Conservation (phyloP, 202 grass and related monocot species). For the Musa balbisiana region DNA sequence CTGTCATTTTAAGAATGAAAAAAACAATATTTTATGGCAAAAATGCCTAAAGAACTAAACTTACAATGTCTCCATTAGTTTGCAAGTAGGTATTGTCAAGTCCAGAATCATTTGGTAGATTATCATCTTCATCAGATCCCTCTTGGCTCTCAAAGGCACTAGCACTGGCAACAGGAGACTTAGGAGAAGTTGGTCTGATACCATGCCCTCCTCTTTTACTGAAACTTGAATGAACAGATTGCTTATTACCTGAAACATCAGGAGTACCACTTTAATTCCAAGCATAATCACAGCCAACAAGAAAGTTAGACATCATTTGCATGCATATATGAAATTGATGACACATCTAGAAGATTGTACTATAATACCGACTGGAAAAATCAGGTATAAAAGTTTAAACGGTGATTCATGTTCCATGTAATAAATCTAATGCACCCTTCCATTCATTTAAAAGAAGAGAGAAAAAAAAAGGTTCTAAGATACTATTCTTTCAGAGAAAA, state of each 20-base stretch:
- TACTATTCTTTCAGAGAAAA: too few relatives aligned
- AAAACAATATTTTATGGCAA: neutral
- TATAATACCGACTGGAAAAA: too few relatives aligned
- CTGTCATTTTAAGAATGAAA: neutral
- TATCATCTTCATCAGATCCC: conserved; percentile 76
- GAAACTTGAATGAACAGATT: conserved; percentile 35
- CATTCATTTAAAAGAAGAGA: too few relatives aligned
- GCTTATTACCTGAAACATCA: conserved; percentile 39
- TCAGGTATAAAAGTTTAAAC: too few relatives aligned
- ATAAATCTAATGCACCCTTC: too few relatives aligned
- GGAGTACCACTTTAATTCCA: neutral
- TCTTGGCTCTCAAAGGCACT: conserved; percentile 48
- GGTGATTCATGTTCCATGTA: too few relatives aligned
- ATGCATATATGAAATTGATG: too few relatives aligned
- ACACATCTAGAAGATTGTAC: too few relatives aligned
- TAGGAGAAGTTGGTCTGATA: conserved; percentile 53
- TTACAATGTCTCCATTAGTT: conserved; percentile 58
- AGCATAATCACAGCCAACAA: too few relatives aligned
- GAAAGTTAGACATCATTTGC: too few relatives aligned
- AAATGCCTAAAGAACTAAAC: conserved; percentile 5
- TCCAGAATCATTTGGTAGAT: conserved; percentile 43
- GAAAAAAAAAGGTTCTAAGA: too few relatives aligned
- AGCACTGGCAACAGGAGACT: conserved; percentile 51
- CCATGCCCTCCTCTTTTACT: conserved; percentile 39
- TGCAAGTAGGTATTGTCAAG: conserved; percentile 38